These are phyloP conservation scores for Cercospora beticola DNA, from an alignment of 2,329 filamentous ascomycete species.

Conservation along the genomic window DNA sequence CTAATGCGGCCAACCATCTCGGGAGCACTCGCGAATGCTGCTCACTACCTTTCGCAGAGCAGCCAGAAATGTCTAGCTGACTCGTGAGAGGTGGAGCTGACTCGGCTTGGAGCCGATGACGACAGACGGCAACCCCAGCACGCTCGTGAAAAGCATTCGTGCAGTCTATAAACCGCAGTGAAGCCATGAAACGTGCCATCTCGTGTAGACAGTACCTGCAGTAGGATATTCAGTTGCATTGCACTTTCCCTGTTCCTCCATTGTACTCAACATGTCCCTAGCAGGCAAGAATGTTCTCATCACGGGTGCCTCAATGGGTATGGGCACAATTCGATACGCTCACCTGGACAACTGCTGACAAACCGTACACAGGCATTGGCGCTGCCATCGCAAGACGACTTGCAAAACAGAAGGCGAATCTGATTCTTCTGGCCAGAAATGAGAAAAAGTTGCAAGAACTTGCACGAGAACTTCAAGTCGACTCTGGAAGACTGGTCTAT, in stretches of 20 bases:
- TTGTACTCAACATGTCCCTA: constrained; percentile 19
- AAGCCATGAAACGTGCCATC: background rate
- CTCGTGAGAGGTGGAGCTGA: background rate
- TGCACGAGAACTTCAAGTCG: constrained; percentile 20
- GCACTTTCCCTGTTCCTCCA: background rate
- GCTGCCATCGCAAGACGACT: constrained; percentile 45
- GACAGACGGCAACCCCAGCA: background rate
- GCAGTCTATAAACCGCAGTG: background rate
- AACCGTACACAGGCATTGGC: constrained; percentile 42
- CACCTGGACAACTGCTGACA: background rate
- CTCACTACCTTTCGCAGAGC: background rate
- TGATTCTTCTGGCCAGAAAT: constrained; percentile 48
- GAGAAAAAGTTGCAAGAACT: constrained; percentile 32
- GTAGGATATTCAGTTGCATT: background rate
- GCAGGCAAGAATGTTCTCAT: constrained; percentile 25
- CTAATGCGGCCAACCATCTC: background rate
- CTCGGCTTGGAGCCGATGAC: constrained; percentile 5
- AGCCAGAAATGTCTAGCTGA: background rate
- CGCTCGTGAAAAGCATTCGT: background rate
- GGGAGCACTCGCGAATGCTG: background rate
- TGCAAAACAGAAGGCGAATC: constrained; percentile 42
- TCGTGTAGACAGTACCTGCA: background rate
- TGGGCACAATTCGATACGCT: background rate
- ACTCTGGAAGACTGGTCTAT: constrained; percentile 29
- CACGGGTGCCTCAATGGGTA: constrained; percentile 25